Evolutionary conservation across 768 basidiomycete genomes (phyloP).

Genomic region (Boletales sp.): DNA sequence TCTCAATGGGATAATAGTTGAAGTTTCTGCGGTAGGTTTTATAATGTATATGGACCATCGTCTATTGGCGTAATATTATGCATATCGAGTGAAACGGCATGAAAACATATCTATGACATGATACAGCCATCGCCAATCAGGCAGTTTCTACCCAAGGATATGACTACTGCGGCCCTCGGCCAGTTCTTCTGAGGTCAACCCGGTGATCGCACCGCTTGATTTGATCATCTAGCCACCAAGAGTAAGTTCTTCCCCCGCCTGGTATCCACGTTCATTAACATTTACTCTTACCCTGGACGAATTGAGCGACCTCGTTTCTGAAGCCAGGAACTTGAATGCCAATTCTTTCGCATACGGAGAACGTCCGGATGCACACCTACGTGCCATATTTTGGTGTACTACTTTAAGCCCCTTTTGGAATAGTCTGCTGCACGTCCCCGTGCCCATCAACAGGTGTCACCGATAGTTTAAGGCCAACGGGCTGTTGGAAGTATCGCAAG

Average conservation of each 20-base stretch:
- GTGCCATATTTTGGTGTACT: slow-evolving; percentile 27
- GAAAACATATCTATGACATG: slow-evolving; percentile 66
- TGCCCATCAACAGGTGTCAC: slow-evolving; percentile 13
- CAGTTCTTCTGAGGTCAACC: slow-evolving; percentile 87
- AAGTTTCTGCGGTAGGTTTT: slow-evolving; percentile 88
- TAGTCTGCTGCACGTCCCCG: slow-evolving; percentile 28
- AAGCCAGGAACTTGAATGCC: neutral
- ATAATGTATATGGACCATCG: slow-evolving; percentile 58
- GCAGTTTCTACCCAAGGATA: slow-evolving; percentile 92
- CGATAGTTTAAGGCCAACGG: neutral
- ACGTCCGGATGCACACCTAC: slow-evolving; percentile 11
- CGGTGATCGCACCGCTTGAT: slow-evolving; percentile 81
- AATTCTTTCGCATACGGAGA: neutral
- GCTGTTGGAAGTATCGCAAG: neutral
- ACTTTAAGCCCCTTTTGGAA: slow-evolving; percentile 30
- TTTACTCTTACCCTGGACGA: slow-evolving; percentile 27
- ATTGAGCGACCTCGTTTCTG: slow-evolving; percentile 16
- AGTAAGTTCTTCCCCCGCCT: too few species aligned
- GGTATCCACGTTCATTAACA: slow-evolving; percentile 3
- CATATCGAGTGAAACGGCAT: neutral
- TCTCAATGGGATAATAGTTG: slow-evolving; percentile 98
- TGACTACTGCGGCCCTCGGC: slow-evolving; percentile 88
- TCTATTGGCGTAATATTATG: too few species aligned
- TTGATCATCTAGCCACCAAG: slow-evolving; percentile 97
- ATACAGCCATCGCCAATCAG: slow-evolving; percentile 86